Evolutionary conservation across 768 basidiomycete genomes (phyloP).

Genomic region (Rhodotorula toruloides): DNA sequence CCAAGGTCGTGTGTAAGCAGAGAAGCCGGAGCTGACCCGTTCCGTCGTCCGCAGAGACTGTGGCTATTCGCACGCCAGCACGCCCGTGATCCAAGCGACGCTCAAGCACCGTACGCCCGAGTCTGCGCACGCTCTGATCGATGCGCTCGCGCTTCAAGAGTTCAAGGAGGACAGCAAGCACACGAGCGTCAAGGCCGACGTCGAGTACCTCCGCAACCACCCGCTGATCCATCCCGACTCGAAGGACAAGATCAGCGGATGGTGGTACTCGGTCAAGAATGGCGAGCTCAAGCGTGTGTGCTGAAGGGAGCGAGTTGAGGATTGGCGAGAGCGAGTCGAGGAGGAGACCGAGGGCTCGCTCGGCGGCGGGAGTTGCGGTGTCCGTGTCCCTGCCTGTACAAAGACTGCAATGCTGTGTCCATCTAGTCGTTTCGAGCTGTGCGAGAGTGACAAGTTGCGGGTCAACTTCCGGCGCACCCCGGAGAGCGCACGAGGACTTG

Average conservation of each 20-base stretch:
- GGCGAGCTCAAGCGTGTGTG: conserved; percentile 3
- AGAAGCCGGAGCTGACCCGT: background rate
- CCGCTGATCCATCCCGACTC: conserved; percentile 12
- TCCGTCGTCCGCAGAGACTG: background rate
- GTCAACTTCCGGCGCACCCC: too few relatives aligned
- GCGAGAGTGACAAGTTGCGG: too few relatives aligned
- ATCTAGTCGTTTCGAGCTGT: too few relatives aligned
- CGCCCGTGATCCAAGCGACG: conserved; percentile 9
- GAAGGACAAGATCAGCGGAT: conserved; percentile 7
- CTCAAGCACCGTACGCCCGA: conserved; percentile 1
- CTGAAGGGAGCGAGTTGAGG: too few relatives aligned
- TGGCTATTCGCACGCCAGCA: conserved; percentile 18
- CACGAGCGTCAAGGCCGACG: conserved; percentile 8
- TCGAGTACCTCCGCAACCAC: conserved; percentile 12
- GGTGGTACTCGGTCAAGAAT: conserved; percentile 13
- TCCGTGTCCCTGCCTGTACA: too few relatives aligned
- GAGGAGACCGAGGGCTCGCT: too few relatives aligned
- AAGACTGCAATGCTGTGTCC: too few relatives aligned
- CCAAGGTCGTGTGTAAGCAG: too few relatives aligned
- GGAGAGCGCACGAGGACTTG: background rate
- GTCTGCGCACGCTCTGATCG: conserved; percentile 1
- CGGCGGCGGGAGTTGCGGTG: too few relatives aligned
- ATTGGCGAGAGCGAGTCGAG: too few relatives aligned
- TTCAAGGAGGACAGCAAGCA: conserved; percentile 8
- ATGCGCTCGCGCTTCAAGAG: conserved; percentile 3